phyloP scores from a whole-genome alignment of 257 asterid genomes.

The Apocynum venetum region DNA sequence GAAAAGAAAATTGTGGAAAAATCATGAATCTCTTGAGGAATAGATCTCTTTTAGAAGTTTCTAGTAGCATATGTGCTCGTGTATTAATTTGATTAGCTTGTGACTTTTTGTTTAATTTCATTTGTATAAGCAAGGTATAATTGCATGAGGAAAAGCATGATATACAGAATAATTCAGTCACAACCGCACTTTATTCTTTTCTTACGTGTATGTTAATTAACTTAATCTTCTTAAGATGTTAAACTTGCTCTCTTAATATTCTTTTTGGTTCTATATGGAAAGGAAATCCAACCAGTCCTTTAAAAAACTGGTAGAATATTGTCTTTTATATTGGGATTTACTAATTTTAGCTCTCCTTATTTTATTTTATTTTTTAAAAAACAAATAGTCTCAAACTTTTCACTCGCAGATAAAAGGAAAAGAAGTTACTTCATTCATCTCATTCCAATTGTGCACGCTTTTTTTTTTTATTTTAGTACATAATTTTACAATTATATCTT shows the following conservation, averaged over 20 bases:
- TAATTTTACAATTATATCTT: too few relatives aligned
- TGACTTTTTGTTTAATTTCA: neutral
- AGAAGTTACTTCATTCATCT: neutral
- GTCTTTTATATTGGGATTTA: neutral
- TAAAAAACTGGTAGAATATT: neutral
- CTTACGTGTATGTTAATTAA: neutral
- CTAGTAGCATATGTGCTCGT: neutral
- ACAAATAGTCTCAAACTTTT: neutral
- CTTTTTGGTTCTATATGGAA: neutral
- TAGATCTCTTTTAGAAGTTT: neutral
- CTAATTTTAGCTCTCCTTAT: neutral
- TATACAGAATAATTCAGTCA: neutral
- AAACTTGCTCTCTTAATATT: neutral
- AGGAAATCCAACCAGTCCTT: neutral
- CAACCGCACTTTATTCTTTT: neutral
- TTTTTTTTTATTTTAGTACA: too few relatives aligned
- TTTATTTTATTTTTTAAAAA: neutral
- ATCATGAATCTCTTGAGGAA: neutral
- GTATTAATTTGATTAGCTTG: neutral
- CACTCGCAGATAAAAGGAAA: neutral
- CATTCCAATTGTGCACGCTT: too few relatives aligned
- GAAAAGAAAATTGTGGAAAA: neutral
- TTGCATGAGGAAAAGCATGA: neutral
- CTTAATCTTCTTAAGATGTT: neutral
- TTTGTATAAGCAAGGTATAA: constrained; percentile 1